Percentiles rank a stretch among this genome's conserved stretches.
These are phyloP conservation scores for Trichoderma semiorbis DNA, from an alignment of 2,329 filamentous ascomycete species.

Conservation along the genomic window DNA sequence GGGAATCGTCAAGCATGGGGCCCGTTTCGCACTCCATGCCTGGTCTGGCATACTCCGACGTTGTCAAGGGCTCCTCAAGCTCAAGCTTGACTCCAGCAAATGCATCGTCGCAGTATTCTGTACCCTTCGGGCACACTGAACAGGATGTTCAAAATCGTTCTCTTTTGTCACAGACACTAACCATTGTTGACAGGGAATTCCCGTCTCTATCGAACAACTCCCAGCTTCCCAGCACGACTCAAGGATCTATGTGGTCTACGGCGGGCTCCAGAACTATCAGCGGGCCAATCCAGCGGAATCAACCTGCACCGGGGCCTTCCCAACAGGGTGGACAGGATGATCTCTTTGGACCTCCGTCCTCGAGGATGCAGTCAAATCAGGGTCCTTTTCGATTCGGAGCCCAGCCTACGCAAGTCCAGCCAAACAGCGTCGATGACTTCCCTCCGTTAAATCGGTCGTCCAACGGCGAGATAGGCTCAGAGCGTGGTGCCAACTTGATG, in stretches of 20 bases:
- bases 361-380: constrained; percentile 38
- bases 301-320: constrained; percentile 48
- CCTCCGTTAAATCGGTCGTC: constrained; percentile 57
- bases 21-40: background rate
- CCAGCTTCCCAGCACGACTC: constrained; percentile 47
- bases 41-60: constrained; percentile 29
- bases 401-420: constrained; percentile 48
- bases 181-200: constrained; percentile 52
- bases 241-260: constrained; percentile 54
- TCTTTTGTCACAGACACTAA: background rate
- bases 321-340: constrained; percentile 51
- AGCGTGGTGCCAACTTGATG: constrained; percentile 51
- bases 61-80: constrained; percentile 31
- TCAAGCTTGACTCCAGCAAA: background rate
- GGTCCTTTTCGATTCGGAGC: constrained; percentile 53
- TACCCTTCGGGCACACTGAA: background rate
- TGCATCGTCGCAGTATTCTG: background rate
- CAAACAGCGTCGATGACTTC: constrained; percentile 56
- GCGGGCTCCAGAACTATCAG: constrained; percentile 47
- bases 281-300: constrained; percentile 49
- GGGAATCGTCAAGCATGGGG: background rate
- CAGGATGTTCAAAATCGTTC: background rate
- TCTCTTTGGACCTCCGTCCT: constrained; percentile 42
- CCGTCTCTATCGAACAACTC: constrained; percentile 62
- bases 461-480: constrained; percentile 57